Conservation (phyloP, 345 rosid species). For the Eucalyptus sp. region DNA sequence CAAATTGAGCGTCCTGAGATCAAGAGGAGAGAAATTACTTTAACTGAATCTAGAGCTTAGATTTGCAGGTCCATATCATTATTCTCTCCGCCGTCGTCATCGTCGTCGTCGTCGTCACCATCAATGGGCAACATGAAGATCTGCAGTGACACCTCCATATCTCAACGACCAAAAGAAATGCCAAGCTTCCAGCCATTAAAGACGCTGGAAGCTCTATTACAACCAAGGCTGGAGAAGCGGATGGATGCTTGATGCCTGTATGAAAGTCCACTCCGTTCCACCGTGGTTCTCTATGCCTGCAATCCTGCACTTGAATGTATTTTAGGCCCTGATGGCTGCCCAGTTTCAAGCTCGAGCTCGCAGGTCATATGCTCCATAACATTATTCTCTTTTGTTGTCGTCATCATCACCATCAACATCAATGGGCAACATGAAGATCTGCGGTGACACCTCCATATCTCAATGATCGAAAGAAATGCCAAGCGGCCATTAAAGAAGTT, state of each 20-base stretch:
- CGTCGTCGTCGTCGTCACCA: not conserved
- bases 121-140: not conserved
- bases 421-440: not conserved
- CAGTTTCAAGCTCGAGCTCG: not conserved
- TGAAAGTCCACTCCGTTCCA: slow-evolving; percentile 8
- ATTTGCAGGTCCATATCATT: not conserved
- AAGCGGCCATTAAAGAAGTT: not conserved
- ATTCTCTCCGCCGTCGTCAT: not conserved
- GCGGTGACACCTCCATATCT: not conserved
- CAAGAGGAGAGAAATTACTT: not conserved
- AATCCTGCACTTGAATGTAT: slow-evolving; percentile 23
- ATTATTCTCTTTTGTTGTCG: not conserved
- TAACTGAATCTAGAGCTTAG: not conserved
- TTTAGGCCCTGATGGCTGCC: not conserved
- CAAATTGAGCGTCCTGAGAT: not conserved
- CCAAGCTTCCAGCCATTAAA: not conserved
- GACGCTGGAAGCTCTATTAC: too few relatives aligned
- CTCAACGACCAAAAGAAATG: not conserved
- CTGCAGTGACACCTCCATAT: not conserved
- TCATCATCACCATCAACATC: not conserved
- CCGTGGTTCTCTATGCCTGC: slow-evolving; percentile 55
- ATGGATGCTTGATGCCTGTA: not conserved
- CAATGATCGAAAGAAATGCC: not conserved
- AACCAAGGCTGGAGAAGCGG: too few relatives aligned
- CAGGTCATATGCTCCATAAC: not conserved